These are phyloP conservation scores for Diaporthe vaccinii DNA, from an alignment of 2,329 filamentous ascomycete species.

Conservation along the genomic window DNA sequence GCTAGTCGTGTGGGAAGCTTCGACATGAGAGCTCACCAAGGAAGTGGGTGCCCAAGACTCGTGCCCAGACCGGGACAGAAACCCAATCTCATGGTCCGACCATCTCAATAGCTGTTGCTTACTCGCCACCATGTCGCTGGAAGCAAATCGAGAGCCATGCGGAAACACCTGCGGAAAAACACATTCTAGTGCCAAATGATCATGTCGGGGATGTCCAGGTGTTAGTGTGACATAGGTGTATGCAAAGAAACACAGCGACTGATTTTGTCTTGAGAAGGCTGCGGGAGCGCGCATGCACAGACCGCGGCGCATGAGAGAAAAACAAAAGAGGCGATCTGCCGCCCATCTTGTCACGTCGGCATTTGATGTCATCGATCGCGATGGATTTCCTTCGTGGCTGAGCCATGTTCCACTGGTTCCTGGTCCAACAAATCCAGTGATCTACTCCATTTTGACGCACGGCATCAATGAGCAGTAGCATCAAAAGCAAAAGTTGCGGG, in stretches of 20 bases:
- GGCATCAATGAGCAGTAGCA: neutral
- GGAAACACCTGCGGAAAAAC: neutral
- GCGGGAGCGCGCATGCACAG: conserved; percentile 6
- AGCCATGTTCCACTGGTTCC: neutral
- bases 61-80: neutral
- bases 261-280: neutral
- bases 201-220: neutral
- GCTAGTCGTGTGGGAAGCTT: neutral
- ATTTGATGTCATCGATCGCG: conserved; percentile 14
- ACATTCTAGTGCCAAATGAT: neutral
- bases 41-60: neutral
- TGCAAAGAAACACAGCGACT: conserved; percentile 3
- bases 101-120: neutral
- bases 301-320: conserved; percentile 11
- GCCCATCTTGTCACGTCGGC: conserved; percentile 6
- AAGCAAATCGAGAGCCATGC: neutral
- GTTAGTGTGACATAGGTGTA: neutral
- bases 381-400: neutral
- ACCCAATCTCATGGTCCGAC: neutral
- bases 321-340: neutral
- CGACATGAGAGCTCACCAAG: neutral
- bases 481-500: conserved; percentile 31
- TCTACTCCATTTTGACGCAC: neutral
- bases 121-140: neutral
- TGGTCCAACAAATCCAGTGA: neutral